These are phyloP conservation scores for Botrytis squamosa DNA, from an alignment of 2,329 filamentous ascomycete genomes.

Conservation along the genomic window DNA sequence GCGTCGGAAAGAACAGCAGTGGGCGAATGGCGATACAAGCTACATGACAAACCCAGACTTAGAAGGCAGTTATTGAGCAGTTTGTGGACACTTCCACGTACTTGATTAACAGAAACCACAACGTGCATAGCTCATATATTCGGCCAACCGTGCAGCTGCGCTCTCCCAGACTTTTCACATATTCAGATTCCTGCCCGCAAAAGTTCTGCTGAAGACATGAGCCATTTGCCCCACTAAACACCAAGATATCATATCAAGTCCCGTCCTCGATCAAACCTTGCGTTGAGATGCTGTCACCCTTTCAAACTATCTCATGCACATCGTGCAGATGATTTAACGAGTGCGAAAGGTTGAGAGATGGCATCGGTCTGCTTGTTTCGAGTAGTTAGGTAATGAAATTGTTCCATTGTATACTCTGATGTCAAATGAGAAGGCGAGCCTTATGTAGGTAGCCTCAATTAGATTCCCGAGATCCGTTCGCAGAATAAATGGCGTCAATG, in stretches of 20 bases:
- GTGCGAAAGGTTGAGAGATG: background rate
- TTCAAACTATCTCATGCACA: too few relatives aligned
- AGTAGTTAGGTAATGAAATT: too few relatives aligned
- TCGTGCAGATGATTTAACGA: background rate
- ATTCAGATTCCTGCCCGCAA: background rate
- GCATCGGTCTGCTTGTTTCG: background rate
- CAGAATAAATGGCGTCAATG: background rate
- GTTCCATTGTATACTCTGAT: background rate
- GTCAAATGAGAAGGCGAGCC: too few relatives aligned
- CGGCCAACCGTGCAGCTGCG: background rate
- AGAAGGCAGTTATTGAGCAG: background rate
- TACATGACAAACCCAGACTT: background rate
- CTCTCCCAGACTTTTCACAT: background rate
- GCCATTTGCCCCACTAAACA: background rate
- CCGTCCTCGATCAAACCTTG: background rate
- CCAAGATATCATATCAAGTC: background rate
- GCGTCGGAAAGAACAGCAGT: background rate
- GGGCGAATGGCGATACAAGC: too few relatives aligned
- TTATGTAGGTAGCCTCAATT: background rate
- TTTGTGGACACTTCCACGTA: background rate
- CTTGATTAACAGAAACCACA: background rate
- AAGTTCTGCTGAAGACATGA: background rate
- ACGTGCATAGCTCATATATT: background rate
- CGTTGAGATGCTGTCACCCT: background rate
- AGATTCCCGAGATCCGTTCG: background rate